Evolutionary conservation across 495 filamentous ascomycete species (phyloP).

Genomic region (Gamarada debralockiae): DNA sequence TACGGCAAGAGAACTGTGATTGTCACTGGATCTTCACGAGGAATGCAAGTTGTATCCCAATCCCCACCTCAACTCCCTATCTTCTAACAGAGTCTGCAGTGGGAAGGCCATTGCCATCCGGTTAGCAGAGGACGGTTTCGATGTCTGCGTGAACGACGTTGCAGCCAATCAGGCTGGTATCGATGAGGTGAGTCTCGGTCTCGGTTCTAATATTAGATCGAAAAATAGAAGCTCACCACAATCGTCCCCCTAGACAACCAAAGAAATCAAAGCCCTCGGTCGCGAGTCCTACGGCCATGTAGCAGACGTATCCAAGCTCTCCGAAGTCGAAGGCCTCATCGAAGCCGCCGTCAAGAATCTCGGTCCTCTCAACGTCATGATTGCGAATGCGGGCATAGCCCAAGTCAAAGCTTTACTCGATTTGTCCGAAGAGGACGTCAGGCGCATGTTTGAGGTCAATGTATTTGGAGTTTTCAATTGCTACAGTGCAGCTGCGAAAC

Average conservation of each 20-base stretch:
- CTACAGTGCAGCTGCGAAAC: constrained; percentile 47
- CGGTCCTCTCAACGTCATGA: constrained; percentile 54
- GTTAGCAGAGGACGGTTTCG: constrained; percentile 55
- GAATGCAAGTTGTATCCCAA: constrained; percentile 37
- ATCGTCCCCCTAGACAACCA: constrained; percentile 26
- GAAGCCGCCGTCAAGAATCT: constrained; percentile 38
- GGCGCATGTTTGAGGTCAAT: constrained; percentile 50
- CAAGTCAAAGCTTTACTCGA: constrained; percentile 50
- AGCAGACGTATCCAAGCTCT: constrained; percentile 50
- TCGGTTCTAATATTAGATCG: neutral
- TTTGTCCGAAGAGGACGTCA: constrained; percentile 44
- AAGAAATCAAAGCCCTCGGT: constrained; percentile 43
- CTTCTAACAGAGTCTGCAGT: constrained; percentile 18
- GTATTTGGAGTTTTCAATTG: constrained; percentile 56
- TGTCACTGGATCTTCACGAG: constrained; percentile 53
- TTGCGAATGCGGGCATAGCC: constrained; percentile 59
- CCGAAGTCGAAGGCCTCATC: constrained; percentile 46
- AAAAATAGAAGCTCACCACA: neutral
- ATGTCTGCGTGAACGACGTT: constrained; percentile 58
- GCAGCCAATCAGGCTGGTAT: constrained; percentile 38
- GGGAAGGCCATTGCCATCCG: constrained; percentile 58
- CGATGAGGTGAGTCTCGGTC: constrained; percentile 31
- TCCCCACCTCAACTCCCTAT: neutral
- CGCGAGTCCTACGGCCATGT: constrained; percentile 39
- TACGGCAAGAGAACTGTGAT: constrained; percentile 41